Conservation (phyloP, 768 basidiomycete species). For the Ephemerocybe angulata region DNA sequence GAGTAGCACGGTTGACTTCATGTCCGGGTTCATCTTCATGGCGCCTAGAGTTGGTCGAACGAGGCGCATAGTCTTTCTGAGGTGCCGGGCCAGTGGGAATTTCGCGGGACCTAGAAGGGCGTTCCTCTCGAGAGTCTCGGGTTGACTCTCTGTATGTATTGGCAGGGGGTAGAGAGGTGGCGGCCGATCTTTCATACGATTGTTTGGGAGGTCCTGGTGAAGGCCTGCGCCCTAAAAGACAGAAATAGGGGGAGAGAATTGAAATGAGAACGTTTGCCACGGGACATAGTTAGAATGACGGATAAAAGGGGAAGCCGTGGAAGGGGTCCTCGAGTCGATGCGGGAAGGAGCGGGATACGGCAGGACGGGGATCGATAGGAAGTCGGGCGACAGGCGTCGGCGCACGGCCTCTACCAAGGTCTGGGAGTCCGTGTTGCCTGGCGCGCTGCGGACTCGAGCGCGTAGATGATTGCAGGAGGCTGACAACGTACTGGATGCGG, state of each 20-base stretch:
- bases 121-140: background rate
- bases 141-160: background rate
- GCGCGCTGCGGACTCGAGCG: slow-evolving; percentile 23
- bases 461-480: slow-evolving; percentile 43
- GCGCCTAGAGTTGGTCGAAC: background rate
- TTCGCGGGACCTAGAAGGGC: too few species aligned
- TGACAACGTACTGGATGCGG: slow-evolving; percentile 61
- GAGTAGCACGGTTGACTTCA: background rate
- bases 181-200: background rate
- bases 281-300: slow-evolving; percentile 8
- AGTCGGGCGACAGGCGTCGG: slow-evolving; percentile 9
- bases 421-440: slow-evolving; percentile 9
- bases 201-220: slow-evolving; percentile 2
- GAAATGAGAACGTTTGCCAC: slow-evolving; percentile 13
- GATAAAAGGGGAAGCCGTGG: slow-evolving; percentile 9
- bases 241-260: slow-evolving; percentile 6
- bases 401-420: slow-evolving; percentile 12
- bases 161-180: background rate
- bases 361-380: slow-evolving; percentile 5
- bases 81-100: background rate
- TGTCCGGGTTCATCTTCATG: background rate
- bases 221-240: slow-evolving; percentile 11
- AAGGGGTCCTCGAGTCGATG: slow-evolving; percentile 9
- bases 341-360: slow-evolving; percentile 7
- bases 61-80: too few species aligned